Evolutionary conservation across 768 basidiomycete genomes (phyloP).

Genomic region (Boletellus ananas): DNA sequence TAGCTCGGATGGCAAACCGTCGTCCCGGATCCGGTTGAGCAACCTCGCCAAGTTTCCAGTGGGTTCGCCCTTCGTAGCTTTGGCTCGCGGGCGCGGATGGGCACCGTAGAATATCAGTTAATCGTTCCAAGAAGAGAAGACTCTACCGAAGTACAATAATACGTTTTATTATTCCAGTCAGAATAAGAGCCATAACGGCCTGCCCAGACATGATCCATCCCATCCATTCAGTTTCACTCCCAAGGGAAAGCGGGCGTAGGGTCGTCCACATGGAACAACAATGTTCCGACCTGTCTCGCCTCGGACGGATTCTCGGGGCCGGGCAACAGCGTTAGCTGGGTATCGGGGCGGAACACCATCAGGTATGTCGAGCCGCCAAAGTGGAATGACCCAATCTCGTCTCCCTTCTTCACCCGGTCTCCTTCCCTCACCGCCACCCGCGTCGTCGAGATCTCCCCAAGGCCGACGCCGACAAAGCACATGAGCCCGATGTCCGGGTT

Average conservation of each 20-base stretch:
- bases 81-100: too few species aligned
- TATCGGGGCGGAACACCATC: constrained; percentile 41
- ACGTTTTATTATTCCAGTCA: too few species aligned
- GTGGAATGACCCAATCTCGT: constrained; percentile 60
- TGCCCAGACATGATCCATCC: too few species aligned
- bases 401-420: constrained; percentile 46
- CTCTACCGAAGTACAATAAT: too few species aligned
- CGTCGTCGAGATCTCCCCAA: constrained; percentile 63
- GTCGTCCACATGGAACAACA: constrained; percentile 19
- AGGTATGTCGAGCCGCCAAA: constrained; percentile 57
- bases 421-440: constrained; percentile 45
- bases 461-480: constrained; percentile 58
- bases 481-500: constrained; percentile 53
- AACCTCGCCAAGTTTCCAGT: too few species aligned
- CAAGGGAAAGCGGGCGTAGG: background rate
- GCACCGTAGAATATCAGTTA: too few species aligned
- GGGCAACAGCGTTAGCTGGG: constrained; percentile 17
- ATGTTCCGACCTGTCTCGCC: constrained; percentile 14
- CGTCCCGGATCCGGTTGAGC: too few species aligned
- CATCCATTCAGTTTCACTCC: background rate
- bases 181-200: too few species aligned
- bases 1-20: too few species aligned
- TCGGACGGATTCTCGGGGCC: constrained; percentile 1
- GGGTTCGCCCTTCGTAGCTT: too few species aligned
- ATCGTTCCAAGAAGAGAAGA: too few species aligned